Evolutionary conservation across 179 eudicot species (phyloP).

Genomic region (Actinidia chinensis): DNA sequence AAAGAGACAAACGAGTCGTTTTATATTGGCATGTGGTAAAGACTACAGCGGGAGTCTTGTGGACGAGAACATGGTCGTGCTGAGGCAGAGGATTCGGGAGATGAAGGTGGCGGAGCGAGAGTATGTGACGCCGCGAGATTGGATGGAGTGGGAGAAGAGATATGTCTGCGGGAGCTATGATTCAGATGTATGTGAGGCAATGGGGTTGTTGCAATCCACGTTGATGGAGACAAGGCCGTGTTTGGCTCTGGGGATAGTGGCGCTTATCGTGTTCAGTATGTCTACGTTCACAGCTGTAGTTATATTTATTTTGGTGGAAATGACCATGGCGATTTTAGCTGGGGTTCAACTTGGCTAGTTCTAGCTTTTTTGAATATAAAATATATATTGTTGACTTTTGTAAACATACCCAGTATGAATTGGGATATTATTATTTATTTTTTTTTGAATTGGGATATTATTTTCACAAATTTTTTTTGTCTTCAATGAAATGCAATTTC

Average conservation of each 20-base stretch:
- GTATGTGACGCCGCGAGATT: slow-evolving; percentile 19
- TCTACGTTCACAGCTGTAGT: neutral
- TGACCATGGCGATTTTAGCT: neutral
- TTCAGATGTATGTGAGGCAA: slow-evolving; percentile 21
- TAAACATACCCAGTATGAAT: too few relatives aligned
- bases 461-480: too few relatives aligned
- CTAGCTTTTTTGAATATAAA: too few relatives aligned
- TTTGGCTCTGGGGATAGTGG: slow-evolving; percentile 27
- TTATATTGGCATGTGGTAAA: neutral
- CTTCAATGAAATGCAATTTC: too few relatives aligned
- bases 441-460: too few relatives aligned
- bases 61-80: slow-evolving; percentile 44
- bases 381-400: too few relatives aligned
- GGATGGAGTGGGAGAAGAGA: slow-evolving; percentile 41
- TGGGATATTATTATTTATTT: too few relatives aligned
- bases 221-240: slow-evolving; percentile 37
- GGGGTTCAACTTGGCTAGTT: too few relatives aligned
- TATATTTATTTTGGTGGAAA: neutral
- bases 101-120: slow-evolving; percentile 18
- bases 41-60: slow-evolving; percentile 17
- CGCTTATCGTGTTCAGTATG: slow-evolving; percentile 19
- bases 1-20: too few relatives aligned
- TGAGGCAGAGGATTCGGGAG: slow-evolving; percentile 32
- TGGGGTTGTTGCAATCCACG: slow-evolving; percentile 23
- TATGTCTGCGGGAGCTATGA: slow-evolving; percentile 13